phyloP scores from a whole-genome alignment of 1,139 yeast genomes.

The Kodamaea derodonti region DNA sequence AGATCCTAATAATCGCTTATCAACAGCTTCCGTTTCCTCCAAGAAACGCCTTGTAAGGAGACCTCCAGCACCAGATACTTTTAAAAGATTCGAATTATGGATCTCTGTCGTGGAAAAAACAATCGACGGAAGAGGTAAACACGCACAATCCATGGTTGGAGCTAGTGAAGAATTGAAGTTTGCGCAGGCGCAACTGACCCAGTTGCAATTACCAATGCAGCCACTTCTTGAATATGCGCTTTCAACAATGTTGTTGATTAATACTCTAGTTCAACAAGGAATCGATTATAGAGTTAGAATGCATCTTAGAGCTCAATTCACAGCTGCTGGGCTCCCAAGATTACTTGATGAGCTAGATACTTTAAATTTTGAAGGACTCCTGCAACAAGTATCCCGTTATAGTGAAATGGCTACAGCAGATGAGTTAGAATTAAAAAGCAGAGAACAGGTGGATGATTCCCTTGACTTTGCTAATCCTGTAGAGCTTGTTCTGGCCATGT shows the following conservation, averaged over 20 bases:
- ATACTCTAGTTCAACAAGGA: constrained; percentile 66
- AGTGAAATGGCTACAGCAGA: constrained; percentile 68
- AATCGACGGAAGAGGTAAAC: constrained; percentile 80
- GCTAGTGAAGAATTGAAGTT: constrained; percentile 83
- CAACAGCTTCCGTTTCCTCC: constrained; percentile 1
- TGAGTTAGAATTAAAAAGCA: constrained; percentile 57
- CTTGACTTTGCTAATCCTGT: constrained; percentile 73
- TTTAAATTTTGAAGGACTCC: constrained; percentile 60
- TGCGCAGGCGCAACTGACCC: constrained; percentile 53
- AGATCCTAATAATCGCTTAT: constrained; percentile 2
- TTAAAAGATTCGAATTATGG: constrained; percentile 83
- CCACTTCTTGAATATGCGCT: constrained; percentile 70
- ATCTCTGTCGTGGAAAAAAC: constrained; percentile 66
- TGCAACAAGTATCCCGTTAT: constrained; percentile 63
- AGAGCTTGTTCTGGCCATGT: constrained; percentile 62
- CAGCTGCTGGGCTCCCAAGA: constrained; percentile 69
- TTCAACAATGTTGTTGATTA: constrained; percentile 72
- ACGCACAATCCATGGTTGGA: constrained; percentile 84
- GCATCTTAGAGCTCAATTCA: constrained; percentile 72
- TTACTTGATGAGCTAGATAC: constrained; percentile 60
- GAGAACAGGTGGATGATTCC: constrained; percentile 57
- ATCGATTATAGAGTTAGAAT: constrained; percentile 64
- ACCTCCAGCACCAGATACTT: constrained; percentile 36
- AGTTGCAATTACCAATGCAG: constrained; percentile 39
- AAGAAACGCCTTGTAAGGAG: constrained; percentile 35